Evolutionary conservation across 768 basidiomycete species (phyloP).

Genomic region (Pisolithus albus): DNA sequence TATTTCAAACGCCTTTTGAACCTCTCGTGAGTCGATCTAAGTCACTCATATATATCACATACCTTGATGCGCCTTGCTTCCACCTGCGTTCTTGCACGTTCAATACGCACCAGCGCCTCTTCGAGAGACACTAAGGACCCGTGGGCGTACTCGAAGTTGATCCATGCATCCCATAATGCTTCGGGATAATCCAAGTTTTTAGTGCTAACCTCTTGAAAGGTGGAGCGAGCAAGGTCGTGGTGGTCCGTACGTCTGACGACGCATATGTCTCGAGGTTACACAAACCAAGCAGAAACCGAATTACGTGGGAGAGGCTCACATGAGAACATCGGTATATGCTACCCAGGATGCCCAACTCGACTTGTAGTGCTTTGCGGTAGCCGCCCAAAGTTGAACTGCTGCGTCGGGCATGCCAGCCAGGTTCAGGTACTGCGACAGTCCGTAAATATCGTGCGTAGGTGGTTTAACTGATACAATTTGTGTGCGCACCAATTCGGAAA

Average conservation of each 20-base stretch:
- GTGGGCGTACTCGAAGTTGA: slow-evolving; percentile 78
- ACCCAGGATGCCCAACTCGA: slow-evolving; percentile 72
- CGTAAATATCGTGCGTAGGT: not conserved
- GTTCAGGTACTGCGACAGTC: slow-evolving; percentile 36
- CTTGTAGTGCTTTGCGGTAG: slow-evolving; percentile 59
- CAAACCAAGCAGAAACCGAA: not conserved
- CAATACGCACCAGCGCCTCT: slow-evolving; percentile 52
- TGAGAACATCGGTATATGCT: slow-evolving; percentile 64
- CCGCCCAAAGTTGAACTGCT: slow-evolving; percentile 57
- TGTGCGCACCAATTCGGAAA: slow-evolving; percentile 62
- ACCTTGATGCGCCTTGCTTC: slow-evolving; percentile 62
- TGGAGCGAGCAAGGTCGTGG: slow-evolving; percentile 54
- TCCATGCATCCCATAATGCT: slow-evolving; percentile 86
- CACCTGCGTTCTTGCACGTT: slow-evolving; percentile 58
- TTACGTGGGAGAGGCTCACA: slow-evolving; percentile 38
- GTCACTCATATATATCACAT: slow-evolving; percentile 7
- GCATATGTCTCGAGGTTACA: slow-evolving; percentile 2
- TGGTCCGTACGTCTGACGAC: slow-evolving; percentile 42
- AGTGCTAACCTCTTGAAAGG: slow-evolving; percentile 58
- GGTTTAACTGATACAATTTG: not conserved
- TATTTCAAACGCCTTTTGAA: slow-evolving; percentile 46
- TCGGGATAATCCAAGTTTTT: slow-evolving; percentile 94
- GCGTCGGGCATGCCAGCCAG: slow-evolving; percentile 44
- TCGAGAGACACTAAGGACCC: slow-evolving; percentile 68
- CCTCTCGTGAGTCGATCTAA: slow-evolving; percentile 29